These are phyloP conservation scores for Metschnikowia chrysomelidarum DNA, from an alignment of 805 yeast species.

Conservation along the genomic window DNA sequence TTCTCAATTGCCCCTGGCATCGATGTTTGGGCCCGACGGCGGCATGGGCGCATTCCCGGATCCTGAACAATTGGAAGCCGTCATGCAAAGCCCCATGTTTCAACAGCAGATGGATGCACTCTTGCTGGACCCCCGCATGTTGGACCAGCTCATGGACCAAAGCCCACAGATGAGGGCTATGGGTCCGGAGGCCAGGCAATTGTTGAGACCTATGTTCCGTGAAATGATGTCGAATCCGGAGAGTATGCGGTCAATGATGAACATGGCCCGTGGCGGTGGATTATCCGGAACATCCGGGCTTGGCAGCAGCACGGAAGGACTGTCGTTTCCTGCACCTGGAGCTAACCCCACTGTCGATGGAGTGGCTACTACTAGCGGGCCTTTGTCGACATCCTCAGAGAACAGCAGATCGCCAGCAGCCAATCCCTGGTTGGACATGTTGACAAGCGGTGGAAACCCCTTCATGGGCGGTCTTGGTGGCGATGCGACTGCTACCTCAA, in stretches of 20 bases:
- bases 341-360: conserved; percentile 31
- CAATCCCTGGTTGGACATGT: conserved; percentile 16
- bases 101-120: conserved; percentile 80
- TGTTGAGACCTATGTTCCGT: conserved; percentile 83
- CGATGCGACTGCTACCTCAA: conserved; percentile 27
- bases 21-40: conserved; percentile 93
- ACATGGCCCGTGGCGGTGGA: conserved; percentile 52
- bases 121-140: conserved; percentile 85
- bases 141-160: conserved; percentile 75
- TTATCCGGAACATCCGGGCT: conserved; percentile 19
- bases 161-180: conserved; percentile 80
- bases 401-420: conserved; percentile 5
- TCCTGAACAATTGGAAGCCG: conserved; percentile 67
- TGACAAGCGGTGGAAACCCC: conserved; percentile 52
- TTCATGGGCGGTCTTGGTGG: conserved; percentile 28
- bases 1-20: conserved; percentile 80
- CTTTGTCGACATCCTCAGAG: conserved; percentile 11
- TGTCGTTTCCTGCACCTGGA: conserved; percentile 39
- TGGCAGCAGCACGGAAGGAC: conserved; percentile 12
- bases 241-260: conserved; percentile 78
- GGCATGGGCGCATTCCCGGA: conserved; percentile 76
- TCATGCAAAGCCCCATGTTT: conserved; percentile 80
- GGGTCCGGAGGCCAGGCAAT: conserved; percentile 87
- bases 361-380: conserved; percentile 1
- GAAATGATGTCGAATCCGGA: conserved; percentile 74